phyloP scores from a whole-genome alignment of 2,329 filamentous ascomycete genomes.

The Aspergillus phoenicis region DNA sequence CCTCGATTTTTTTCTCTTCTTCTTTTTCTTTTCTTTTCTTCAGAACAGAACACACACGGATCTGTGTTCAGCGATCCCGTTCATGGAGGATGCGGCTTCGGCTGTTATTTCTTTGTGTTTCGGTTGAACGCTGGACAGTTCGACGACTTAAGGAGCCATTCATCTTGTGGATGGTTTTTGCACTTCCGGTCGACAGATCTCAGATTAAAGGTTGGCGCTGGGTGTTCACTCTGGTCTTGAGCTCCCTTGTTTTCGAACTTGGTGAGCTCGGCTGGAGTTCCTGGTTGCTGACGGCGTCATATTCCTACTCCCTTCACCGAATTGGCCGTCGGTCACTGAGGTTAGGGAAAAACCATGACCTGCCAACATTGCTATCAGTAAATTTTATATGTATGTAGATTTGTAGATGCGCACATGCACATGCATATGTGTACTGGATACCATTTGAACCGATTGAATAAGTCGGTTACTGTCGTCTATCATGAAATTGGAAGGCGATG shows the following conservation, averaged over 20 bases:
- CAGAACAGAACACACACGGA: slow-evolving; percentile 59
- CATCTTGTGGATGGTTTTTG: slow-evolving; percentile 66
- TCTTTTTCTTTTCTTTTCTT: slow-evolving; percentile 44
- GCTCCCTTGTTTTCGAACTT: slow-evolving; percentile 57
- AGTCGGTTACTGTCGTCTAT: no score
- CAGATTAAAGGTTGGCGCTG: slow-evolving; percentile 68
- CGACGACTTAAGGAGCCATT: slow-evolving; percentile 84
- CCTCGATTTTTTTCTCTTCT: slow-evolving; percentile 38
- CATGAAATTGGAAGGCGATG: no score
- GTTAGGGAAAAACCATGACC: slow-evolving; percentile 87
- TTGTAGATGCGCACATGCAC: no score
- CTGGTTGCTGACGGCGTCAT: slow-evolving; percentile 67
- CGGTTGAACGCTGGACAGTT: slow-evolving; percentile 84
- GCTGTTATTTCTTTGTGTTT: slow-evolving; percentile 55
- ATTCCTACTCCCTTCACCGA: slow-evolving; percentile 89
- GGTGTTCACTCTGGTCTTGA: slow-evolving; percentile 58
- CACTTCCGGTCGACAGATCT: slow-evolving; percentile 96
- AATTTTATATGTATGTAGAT: no score
- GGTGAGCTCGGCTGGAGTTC: slow-evolving; percentile 68
- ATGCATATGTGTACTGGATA: no score
- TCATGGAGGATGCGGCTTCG: slow-evolving; percentile 34
- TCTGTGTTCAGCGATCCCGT: slow-evolving; percentile 85
- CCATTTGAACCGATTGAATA: no score
- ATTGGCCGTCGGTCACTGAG: slow-evolving; percentile 80
- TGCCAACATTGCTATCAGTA: slow-evolving; percentile 61